phyloP scores from a whole-genome alignment of 2,329 filamentous ascomycete genomes.

The Alternaria angustiovoidea region DNA sequence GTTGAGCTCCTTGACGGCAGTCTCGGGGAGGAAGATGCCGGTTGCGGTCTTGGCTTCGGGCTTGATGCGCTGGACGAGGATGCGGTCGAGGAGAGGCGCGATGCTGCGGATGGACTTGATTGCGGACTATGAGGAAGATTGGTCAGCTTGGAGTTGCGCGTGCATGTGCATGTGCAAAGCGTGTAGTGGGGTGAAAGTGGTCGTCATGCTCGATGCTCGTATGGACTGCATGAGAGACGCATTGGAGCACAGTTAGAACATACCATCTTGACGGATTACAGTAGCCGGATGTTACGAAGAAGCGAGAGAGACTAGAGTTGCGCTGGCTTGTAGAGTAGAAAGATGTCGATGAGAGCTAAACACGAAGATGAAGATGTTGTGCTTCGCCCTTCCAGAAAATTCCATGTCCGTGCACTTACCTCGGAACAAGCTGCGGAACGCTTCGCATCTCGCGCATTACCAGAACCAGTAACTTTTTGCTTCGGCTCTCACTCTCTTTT shows the following conservation, averaged over 20 bases:
- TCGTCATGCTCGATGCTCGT: background rate
- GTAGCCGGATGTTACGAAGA: constrained; percentile 26
- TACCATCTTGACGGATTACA: constrained; percentile 2
- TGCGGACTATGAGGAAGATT: constrained; percentile 54
- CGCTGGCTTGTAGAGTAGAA: constrained; percentile 15
- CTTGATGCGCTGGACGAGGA: constrained; percentile 97
- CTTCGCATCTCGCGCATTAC: constrained; percentile 17
- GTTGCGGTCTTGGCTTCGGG: constrained; percentile 94
- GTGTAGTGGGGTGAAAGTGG: constrained; percentile 1
- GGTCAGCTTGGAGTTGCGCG: constrained; percentile 9
- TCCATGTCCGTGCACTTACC: constrained; percentile 25
- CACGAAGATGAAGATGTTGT: constrained; percentile 16
- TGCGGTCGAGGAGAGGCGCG: constrained; percentile 94
- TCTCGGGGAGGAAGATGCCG: constrained; percentile 98
- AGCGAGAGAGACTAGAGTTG: constrained; percentile 9
- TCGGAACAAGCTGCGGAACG: constrained; percentile 22
- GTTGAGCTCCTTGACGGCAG: constrained; percentile 96
- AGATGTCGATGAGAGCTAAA: constrained; percentile 16
- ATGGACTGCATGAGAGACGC: background rate
- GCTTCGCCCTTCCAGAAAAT: constrained; percentile 23
- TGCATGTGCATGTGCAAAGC: background rate
- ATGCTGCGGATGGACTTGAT: constrained; percentile 96
- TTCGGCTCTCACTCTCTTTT: background rate
- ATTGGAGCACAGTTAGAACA: background rate
- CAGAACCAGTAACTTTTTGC: constrained; percentile 10